phyloP scores from a whole-genome alignment of 1,284 basidiomycete species.

The Ustilago loliicola region DNA sequence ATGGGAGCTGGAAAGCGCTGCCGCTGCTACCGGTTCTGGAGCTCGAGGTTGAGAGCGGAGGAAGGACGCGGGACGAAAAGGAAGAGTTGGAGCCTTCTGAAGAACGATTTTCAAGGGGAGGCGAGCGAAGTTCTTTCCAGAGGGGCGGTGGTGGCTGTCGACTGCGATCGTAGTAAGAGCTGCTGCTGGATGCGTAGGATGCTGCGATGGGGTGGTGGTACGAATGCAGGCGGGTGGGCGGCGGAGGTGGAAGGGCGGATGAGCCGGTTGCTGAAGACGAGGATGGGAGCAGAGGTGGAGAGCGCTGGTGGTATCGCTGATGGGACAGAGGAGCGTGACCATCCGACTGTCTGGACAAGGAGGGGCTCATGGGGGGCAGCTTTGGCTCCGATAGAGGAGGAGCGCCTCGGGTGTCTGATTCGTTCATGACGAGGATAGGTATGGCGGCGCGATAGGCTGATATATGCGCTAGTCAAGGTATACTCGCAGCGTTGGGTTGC shows the following conservation, averaged over 20 bases:
- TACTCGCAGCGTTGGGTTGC: background rate
- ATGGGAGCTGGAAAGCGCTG: conserved; percentile 40
- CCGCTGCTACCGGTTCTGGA: conserved; percentile 19
- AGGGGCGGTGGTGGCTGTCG: conserved; percentile 28
- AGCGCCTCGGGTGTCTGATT: conserved; percentile 11
- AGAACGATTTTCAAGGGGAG: conserved; percentile 37
- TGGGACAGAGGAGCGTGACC: conserved; percentile 11
- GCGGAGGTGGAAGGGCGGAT: conserved; percentile 34
- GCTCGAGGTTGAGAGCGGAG: conserved; percentile 27
- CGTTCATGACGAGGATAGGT: conserved; percentile 16
- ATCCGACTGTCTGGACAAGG: conserved; percentile 18
- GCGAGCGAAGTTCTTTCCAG: conserved; percentile 37
- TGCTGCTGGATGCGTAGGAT: conserved; percentile 36
- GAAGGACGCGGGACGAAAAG: conserved; percentile 43
- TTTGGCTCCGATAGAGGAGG: conserved; percentile 7
- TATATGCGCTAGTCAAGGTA: conserved; percentile 5
- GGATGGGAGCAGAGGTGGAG: conserved; percentile 25
- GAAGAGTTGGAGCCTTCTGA: conserved; percentile 22
- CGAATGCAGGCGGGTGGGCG: conserved; percentile 37
- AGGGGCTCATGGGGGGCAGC: conserved; percentile 25
- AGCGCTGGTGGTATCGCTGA: conserved; percentile 20
- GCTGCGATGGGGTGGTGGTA: conserved; percentile 53
- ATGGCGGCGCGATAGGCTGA: background rate
- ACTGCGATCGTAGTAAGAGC: conserved; percentile 23
- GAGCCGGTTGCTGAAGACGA: conserved; percentile 10